A percentile compares a stretch with the other conserved stretches of the same genome.
Evolutionary conservation across 768 basidiomycete genomes (phyloP).

Genomic region (Phaeolepiota aurea): DNA sequence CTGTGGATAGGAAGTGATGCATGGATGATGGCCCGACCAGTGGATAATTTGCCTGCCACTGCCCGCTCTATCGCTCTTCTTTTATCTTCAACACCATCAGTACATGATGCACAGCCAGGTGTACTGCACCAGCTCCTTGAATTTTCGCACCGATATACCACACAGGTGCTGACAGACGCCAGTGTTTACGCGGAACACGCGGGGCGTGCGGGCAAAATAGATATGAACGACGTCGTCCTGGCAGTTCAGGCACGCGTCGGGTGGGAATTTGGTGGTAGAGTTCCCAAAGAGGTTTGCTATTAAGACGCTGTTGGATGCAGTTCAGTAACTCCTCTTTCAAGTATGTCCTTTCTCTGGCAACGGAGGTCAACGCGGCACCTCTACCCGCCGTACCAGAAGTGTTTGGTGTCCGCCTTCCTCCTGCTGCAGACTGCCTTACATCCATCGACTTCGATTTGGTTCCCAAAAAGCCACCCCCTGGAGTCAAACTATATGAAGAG

Average conservation of each 20-base stretch:
- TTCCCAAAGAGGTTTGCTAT: constrained; percentile 74
- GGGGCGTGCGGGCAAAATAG: constrained; percentile 67
- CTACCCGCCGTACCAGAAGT: constrained; percentile 83
- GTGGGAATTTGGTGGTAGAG: constrained; percentile 86
- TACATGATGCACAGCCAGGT: constrained; percentile 80
- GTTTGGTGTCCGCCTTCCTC: constrained; percentile 80
- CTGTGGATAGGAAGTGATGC: no score
- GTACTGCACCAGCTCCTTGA: constrained; percentile 84
- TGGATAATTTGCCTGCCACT: constrained; percentile 75
- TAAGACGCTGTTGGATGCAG: constrained; percentile 2
- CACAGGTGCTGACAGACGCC: constrained; percentile 78
- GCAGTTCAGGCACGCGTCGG: constrained; percentile 86
- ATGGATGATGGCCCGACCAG: constrained; percentile 39
- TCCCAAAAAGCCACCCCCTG: constrained; percentile 78
- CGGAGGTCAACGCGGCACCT: constrained; percentile 74
- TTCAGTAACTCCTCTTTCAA: constrained; percentile 17
- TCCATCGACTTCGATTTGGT: constrained; percentile 81
- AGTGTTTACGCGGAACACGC: constrained; percentile 86
- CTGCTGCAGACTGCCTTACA: constrained; percentile 60
- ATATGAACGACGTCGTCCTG: constrained; percentile 74
- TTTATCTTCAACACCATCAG: constrained; percentile 73
- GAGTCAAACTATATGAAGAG: constrained; percentile 68
- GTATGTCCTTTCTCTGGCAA: constrained; percentile 74
- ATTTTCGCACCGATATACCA: constrained; percentile 78
- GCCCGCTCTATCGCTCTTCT: constrained; percentile 79